phyloP scores from a whole-genome alignment of 441 rosid species.

The Theobroma grandiflorum region DNA sequence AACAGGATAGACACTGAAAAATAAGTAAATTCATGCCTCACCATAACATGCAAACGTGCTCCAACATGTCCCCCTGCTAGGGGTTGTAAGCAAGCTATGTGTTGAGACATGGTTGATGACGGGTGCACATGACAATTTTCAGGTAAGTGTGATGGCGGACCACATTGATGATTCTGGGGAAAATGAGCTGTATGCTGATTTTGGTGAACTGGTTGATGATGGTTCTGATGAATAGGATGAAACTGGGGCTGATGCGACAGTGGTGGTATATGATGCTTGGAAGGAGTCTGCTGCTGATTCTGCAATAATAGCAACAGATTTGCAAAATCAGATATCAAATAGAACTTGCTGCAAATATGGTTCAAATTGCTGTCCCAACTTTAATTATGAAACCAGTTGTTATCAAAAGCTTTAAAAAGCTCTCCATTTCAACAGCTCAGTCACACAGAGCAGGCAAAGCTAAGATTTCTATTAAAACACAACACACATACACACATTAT shows the following conservation, averaged over 20 bases:
- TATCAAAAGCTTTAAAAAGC: neutral
- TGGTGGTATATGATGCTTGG: constrained; percentile 75
- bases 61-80: constrained; percentile 69
- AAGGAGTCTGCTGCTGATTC: constrained; percentile 62
- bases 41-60: constrained; percentile 80
- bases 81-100: constrained; percentile 86
- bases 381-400: neutral
- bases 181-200: constrained; percentile 67
- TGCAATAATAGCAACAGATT: constrained; percentile 31
- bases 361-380: neutral
- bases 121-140: constrained; percentile 74
- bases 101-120: constrained; percentile 78
- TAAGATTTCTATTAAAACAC: neutral
- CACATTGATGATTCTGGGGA: constrained; percentile 76
- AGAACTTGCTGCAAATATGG: neutral
- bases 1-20: neutral
- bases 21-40: constrained; percentile 36
- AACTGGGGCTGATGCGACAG: constrained; percentile 75
- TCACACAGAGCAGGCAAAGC: neutral
- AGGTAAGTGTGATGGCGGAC: constrained; percentile 56
- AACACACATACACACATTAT: neutral
- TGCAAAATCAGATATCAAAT: neutral
- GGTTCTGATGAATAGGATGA: constrained; percentile 75
- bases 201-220: constrained; percentile 74
- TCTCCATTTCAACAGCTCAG: neutral